Conservation (phyloP, 2,329 filamentous ascomycete species). For the Podosphaera xanthii region DNA sequence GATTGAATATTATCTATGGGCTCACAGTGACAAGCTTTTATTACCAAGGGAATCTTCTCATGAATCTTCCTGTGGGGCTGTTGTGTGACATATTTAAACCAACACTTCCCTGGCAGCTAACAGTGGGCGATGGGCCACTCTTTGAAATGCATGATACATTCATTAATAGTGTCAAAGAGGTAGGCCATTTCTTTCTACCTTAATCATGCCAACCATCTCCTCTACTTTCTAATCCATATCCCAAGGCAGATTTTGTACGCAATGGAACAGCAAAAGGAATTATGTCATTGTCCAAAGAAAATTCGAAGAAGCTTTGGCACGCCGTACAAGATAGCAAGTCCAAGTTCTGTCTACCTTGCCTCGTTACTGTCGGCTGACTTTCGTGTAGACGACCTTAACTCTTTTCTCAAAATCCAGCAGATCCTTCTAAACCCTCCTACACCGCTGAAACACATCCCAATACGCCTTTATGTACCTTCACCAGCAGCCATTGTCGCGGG, state of each 20-base stretch:
- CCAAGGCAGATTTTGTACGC: constrained; percentile 34
- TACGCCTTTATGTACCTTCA: constrained; percentile 66
- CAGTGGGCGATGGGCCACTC: constrained; percentile 32
- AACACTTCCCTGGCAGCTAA: constrained; percentile 37
- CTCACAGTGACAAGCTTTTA: constrained; percentile 29
- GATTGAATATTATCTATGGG: constrained; percentile 41
- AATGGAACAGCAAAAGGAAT: constrained; percentile 49
- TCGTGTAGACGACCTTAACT: constrained; percentile 39
- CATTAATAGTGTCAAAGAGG: constrained; percentile 47
- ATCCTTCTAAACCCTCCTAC: constrained; percentile 55
- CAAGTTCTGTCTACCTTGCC: neutral
- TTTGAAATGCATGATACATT: constrained; percentile 33
- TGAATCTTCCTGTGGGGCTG: constrained; percentile 46
- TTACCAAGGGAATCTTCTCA: constrained; percentile 43
- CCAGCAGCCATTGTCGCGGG: constrained; percentile 26
- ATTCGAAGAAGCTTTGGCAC: constrained; percentile 43
- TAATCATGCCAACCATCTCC: neutral
- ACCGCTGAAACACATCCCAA: constrained; percentile 59
- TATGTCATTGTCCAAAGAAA: constrained; percentile 46
- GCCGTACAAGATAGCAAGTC: constrained; percentile 34
- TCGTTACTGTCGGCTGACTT: neutral
- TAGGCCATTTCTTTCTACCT: constrained; percentile 5
- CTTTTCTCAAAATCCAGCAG: constrained; percentile 52
- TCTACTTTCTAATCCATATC: neutral
- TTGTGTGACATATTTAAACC: constrained; percentile 41